Evolutionary conservation across 2,329 filamentous ascomycete species (phyloP), one percentile per base, ranked within the genome.

Genomic region (Colletotrichum musae): DNA sequence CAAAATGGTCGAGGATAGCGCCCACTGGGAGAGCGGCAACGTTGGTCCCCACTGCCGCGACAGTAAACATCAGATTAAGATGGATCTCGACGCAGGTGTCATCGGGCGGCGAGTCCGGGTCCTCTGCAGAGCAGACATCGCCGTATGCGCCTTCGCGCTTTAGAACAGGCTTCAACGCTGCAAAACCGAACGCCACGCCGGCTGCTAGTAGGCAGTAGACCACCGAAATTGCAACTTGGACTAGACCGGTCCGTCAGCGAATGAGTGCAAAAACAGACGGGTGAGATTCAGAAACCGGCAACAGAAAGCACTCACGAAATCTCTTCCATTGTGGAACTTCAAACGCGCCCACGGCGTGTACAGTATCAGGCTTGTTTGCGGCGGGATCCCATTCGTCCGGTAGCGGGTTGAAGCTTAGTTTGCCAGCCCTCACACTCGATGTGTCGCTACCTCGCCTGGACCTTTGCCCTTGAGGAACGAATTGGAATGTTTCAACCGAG

Each of bases 11-110:
- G 24, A 97, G 87, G 52, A 97, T 92, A 3, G 93, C 93, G 53
- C 95, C 95, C 12, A 97, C 90, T 2, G 94, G 93, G 6, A 97
- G 85, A 13, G 95, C 94, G 48, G 91, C 93, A 13, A 97, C 92
- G 75, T 97, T 97, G 47, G 94, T 97, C 6, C 89, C 92, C 10
- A 97, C 94, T 15, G 94, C 94, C 13, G 94, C 94, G 48, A 94
- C 88, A 6, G 94, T 97, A 84, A 97, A 97, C 93, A 97, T 97
- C 73, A 97, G 84, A 78, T 97, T 97, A 65, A 97, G 86, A 68
- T 86, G 86, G 61, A 90, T 88, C 75, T 89, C 88, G 67, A 85
- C 81, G 77, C 80, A 88, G n/a, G 78, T 82, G 32, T 85, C 75
- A 16, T 75, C 74, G n/a, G 76, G 72, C 2, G 56, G 28, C n/a